These are phyloP conservation scores for Hemileccinum rubropunctum DNA, from an alignment of 768 basidiomycete species.

Conservation along the genomic window DNA sequence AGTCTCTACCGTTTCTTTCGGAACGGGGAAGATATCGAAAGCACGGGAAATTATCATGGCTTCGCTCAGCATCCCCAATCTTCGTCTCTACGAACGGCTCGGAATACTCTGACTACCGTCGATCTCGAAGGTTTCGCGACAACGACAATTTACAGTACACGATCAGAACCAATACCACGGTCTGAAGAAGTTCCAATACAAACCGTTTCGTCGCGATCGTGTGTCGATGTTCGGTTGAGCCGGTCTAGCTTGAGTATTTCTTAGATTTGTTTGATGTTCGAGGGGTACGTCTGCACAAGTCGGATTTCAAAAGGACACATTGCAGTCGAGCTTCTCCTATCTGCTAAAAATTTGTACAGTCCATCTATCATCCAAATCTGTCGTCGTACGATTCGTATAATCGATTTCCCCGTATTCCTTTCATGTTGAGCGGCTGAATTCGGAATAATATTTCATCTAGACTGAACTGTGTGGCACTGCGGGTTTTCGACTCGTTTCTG, in stretches of 20 bases:
- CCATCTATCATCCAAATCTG: neutral
- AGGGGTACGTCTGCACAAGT: neutral
- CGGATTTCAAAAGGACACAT: too few species aligned
- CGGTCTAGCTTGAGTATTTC: neutral
- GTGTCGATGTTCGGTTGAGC: neutral
- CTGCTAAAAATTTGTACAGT: neutral
- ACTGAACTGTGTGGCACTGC: too few species aligned
- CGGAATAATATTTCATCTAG: too few species aligned
- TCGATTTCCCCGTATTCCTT: too few species aligned
- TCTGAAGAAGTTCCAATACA: neutral
- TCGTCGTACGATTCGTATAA: too few species aligned
- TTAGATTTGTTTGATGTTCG: too few species aligned
- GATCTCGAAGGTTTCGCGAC: slow-evolving; percentile 6
- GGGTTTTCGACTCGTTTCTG: too few species aligned
- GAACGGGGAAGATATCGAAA: slow-evolving; percentile 3
- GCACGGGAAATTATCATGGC: neutral
- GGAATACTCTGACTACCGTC: slow-evolving; percentile 9
- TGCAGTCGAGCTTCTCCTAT: too few species aligned
- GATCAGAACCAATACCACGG: neutral
- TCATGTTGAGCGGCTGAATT: too few species aligned
- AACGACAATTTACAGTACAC: neutral
- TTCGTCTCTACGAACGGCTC: neutral
- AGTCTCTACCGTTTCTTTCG: slow-evolving; percentile 8
- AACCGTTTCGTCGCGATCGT: neutral
- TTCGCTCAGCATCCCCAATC: neutral